These are phyloP conservation scores for Vitellaria paradoxa DNA, from an alignment of 179 eudicot genomes.

Conservation along the genomic window DNA sequence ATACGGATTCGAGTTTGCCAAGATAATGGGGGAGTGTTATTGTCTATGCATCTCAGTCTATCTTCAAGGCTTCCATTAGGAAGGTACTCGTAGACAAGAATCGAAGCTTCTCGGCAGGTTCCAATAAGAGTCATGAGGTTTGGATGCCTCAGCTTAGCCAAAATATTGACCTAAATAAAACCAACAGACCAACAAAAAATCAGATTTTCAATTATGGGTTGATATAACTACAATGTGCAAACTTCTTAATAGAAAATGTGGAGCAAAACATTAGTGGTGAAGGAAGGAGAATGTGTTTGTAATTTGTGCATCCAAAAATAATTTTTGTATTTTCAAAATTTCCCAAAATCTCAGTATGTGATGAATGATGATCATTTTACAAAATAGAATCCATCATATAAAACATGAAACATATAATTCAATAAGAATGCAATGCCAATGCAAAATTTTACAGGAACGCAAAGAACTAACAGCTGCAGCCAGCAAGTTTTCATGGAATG, in stretches of 20 bases:
- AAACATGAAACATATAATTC: too few species aligned
- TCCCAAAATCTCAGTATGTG: not conserved
- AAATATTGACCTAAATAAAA: conserved; percentile 54
- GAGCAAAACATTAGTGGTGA: not conserved
- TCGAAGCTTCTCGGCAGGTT: conserved; percentile 59
- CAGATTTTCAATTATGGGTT: not conserved
- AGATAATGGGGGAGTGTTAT: conserved; percentile 50
- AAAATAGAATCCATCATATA: too few species aligned
- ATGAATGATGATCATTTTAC: not conserved
- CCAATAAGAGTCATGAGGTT: conserved; percentile 79
- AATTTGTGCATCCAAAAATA: not conserved
- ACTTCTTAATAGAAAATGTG: not conserved
- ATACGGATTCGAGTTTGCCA: conserved; percentile 84
- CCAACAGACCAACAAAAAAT: conserved; percentile 12
- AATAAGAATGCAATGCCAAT: too few species aligned
- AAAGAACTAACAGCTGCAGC: too few species aligned
- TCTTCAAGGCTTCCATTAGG: conserved; percentile 89
- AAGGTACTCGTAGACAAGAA: conserved; percentile 75
- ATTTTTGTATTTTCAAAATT: not conserved
- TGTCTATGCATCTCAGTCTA: conserved; percentile 66
- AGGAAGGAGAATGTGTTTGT: not conserved
- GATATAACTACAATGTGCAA: not conserved
- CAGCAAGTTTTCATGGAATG: not conserved
- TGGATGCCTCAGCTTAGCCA: conserved; percentile 80
- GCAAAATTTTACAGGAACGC: too few species aligned